phyloP scores from a whole-genome alignment of 495 filamentous ascomycete genomes.

The Daldinia childiae region DNA sequence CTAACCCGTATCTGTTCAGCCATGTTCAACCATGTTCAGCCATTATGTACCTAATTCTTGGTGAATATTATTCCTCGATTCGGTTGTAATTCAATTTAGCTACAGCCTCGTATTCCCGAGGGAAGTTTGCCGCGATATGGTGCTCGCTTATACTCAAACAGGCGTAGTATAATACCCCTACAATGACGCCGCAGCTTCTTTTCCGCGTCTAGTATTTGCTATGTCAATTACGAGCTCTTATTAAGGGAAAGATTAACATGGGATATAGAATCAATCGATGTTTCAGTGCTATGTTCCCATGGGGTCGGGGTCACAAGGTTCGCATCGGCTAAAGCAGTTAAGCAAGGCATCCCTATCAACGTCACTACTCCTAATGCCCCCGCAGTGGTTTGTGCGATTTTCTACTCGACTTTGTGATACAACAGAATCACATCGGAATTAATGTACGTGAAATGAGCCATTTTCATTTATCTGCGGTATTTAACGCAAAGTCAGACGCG shows the following conservation, averaged over 20 bases:
- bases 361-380: conserved; percentile 12
- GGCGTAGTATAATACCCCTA: neutral
- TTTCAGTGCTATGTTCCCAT: neutral
- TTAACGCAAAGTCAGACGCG: conserved; percentile 28
- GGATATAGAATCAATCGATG: no score
- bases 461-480: conserved; percentile 32
- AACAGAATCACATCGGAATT: conserved; percentile 10
- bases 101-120: neutral
- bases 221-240: neutral
- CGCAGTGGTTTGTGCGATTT: conserved; percentile 24
- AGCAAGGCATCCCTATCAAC: conserved; percentile 14
- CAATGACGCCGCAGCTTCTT: neutral
- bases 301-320: neutral
- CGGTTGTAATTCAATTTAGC: neutral
- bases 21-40: no score
- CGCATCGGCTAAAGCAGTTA: conserved; percentile 7
- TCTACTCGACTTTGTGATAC: conserved; percentile 11
- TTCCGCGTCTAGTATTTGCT: neutral
- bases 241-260: conserved; percentile 5
- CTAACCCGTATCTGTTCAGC: neutral
- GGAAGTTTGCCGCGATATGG: neutral
- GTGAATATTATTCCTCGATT: neutral
- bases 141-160: neutral
- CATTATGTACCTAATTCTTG: neutral
- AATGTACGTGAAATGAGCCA: conserved; percentile 28